phyloP scores from a whole-genome alignment of 495 filamentous ascomycete species.

The Ramalina intermedia region DNA sequence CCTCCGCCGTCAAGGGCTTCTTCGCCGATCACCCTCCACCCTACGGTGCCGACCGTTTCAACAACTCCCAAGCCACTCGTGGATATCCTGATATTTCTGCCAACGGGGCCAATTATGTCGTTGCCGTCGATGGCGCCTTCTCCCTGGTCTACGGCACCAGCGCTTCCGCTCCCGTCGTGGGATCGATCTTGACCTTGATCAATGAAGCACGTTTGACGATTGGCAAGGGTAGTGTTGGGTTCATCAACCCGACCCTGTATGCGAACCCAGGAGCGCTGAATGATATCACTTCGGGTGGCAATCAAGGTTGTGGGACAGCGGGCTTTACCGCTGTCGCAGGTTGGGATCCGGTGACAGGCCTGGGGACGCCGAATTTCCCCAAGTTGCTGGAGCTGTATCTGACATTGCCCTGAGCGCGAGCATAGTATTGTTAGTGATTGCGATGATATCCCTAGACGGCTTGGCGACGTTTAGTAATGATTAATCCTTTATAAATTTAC shows the following conservation, averaged over 20 bases:
- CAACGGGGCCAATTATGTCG: constrained; percentile 42
- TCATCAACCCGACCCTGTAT: constrained; percentile 49
- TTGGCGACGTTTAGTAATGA: neutral
- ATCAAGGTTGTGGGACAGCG: constrained; percentile 40
- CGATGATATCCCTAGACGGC: neutral
- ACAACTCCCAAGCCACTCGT: constrained; percentile 46
- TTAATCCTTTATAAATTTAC: neutral
- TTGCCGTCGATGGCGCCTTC: constrained; percentile 28
- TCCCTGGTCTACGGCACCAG: constrained; percentile 38
- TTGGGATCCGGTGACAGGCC: constrained; percentile 52
- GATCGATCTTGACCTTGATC: constrained; percentile 41
- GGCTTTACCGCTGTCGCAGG: constrained; percentile 39
- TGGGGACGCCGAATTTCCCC: constrained; percentile 43
- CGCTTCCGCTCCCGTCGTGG: constrained; percentile 43
- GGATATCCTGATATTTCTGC: constrained; percentile 54
- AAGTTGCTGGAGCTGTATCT: constrained; percentile 34
- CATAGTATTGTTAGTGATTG: neutral
- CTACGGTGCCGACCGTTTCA: constrained; percentile 32
- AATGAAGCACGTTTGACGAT: constrained; percentile 45
- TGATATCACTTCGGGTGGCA: constrained; percentile 46
- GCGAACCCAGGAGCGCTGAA: constrained; percentile 43
- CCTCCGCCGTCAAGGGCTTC: constrained; percentile 34
- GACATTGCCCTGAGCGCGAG: constrained; percentile 7
- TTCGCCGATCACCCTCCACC: constrained; percentile 30
- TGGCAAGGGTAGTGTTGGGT: constrained; percentile 43